Conservation (phyloP, 208 protist genomes). For the Leishmania braziliensis region DNA sequence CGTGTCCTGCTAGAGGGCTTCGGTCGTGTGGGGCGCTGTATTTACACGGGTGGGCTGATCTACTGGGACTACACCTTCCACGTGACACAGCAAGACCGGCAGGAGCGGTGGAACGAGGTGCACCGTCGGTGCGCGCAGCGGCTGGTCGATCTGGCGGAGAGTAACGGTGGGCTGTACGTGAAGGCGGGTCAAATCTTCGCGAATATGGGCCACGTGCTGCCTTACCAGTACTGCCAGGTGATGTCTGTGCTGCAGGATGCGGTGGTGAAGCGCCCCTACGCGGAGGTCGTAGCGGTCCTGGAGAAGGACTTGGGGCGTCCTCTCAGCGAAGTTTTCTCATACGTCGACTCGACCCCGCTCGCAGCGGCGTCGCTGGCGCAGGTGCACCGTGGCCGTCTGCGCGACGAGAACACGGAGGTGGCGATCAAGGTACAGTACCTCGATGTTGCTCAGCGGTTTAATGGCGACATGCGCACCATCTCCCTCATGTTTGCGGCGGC, state of each 20-base stretch:
- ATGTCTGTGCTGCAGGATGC: constrained; percentile 86
- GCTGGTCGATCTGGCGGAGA: constrained; percentile 77
- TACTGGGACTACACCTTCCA: constrained; percentile 76
- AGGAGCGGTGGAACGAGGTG: constrained; percentile 75
- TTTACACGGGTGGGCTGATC: constrained; percentile 58
- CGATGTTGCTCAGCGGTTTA: constrained; percentile 83
- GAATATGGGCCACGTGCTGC: constrained; percentile 93
- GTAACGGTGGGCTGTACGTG: constrained; percentile 94
- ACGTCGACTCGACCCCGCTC: constrained; percentile 72
- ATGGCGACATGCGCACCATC: constrained; percentile 91
- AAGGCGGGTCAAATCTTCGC: constrained; percentile 95
- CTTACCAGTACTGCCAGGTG: constrained; percentile 84
- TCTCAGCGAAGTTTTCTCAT: constrained; percentile 62
- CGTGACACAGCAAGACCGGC: constrained; percentile 37
- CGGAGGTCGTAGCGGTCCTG: constrained; percentile 81
- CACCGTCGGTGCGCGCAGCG: constrained; percentile 77
- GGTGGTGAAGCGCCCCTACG: constrained; percentile 71
- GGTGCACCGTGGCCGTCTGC: constrained; percentile 79
- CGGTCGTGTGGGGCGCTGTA: constrained; percentile 80
- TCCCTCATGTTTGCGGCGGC: constrained; percentile 64
- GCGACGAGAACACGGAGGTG: constrained; percentile 74
- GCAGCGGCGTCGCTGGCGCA: constrained; percentile 91
- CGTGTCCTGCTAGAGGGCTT: constrained; percentile 83
- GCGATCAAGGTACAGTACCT: constrained; percentile 96
- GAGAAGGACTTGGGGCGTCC: constrained; percentile 60